A percentile compares a stretch with the other conserved stretches of the same genome.
phyloP scores from a whole-genome alignment of 73 alveolate genomes.

The Diophrys appendiculata region DNA sequence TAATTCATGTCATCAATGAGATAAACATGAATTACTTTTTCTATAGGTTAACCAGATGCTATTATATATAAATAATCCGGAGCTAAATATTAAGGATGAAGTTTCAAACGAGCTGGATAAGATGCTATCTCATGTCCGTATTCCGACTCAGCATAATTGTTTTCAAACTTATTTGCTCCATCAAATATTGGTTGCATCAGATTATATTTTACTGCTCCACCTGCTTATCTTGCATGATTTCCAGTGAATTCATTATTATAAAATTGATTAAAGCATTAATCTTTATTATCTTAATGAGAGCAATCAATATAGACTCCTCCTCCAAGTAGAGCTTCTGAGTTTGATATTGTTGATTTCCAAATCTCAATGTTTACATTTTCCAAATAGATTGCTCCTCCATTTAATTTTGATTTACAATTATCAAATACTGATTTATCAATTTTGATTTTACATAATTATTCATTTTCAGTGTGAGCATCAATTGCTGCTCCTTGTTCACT shows the following conservation, averaged over 20 bases:
- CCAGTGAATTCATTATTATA: not conserved
- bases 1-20: not conserved
- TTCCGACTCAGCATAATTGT: not conserved
- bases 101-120: not conserved
- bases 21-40: not conserved
- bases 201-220: not conserved
- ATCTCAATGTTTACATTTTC: not conserved
- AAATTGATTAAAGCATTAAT: not conserved
- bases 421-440: not conserved
- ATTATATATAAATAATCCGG: not conserved
- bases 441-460: too few species aligned
- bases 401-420: not conserved
- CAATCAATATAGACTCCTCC: not conserved
- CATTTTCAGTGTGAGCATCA: not conserved
- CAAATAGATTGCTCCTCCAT: not conserved
- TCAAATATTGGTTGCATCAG: not conserved
- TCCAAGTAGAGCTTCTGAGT: not conserved
- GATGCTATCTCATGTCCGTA: not conserved
- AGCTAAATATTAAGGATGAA: not conserved
- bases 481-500: conserved; percentile 1
- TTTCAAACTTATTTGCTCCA: not conserved
- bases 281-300: not conserved
- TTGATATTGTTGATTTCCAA: not conserved
- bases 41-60: not conserved
- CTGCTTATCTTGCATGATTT: not conserved